Evolutionary conservation across 164 flowering plant species (phyloP), one percentile per base, ranked within the genome.

Genomic region (Dillenia turbinata): DNA sequence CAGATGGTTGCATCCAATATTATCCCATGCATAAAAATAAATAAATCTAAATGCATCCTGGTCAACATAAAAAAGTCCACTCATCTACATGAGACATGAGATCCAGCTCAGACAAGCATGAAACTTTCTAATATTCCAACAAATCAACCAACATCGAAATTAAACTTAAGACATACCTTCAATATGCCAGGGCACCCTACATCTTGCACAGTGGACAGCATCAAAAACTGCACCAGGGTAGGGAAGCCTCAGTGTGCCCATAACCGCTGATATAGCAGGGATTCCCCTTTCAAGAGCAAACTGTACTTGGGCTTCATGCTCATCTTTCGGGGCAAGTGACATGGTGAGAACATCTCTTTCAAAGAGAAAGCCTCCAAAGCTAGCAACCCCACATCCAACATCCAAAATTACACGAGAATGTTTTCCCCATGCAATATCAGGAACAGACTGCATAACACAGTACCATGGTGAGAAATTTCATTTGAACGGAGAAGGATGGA

Each of bases 361-460:
- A 77, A 92, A 95, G 63, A 95, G 94, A 78, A 64, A 95, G 17
- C 99, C 99, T 24, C 99, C 99, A 77, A 95, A 90, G 79, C 99
- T 95, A 49, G 99, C 99, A 60, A 95, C 99, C 24, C 99, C 99
- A 79, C 99, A 95, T 52, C 99, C 99, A 72, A 95, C 96, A 77
- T 95, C 97, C 78, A 95, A 75, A 61, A 95, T 68, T 14, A 90
- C 92, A 66, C 99, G 93, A 10, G 84, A 66, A 24, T 74, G 87
- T 72, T 83, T 90, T 44, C 97, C 98, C 98, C 98, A 93, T 12
- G 92, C 92, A 60, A 93, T 73, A 61, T 83, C 92, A 61, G 89
- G 81, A 44, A 81, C 67, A 76, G 82, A 65, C 98, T 93, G 81
- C 72, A 78, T 22, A 15, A 52, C 7, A 33, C 40, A 33, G 40